phyloP scores from a whole-genome alignment of 768 basidiomycete species.

The Chiua virens region DNA sequence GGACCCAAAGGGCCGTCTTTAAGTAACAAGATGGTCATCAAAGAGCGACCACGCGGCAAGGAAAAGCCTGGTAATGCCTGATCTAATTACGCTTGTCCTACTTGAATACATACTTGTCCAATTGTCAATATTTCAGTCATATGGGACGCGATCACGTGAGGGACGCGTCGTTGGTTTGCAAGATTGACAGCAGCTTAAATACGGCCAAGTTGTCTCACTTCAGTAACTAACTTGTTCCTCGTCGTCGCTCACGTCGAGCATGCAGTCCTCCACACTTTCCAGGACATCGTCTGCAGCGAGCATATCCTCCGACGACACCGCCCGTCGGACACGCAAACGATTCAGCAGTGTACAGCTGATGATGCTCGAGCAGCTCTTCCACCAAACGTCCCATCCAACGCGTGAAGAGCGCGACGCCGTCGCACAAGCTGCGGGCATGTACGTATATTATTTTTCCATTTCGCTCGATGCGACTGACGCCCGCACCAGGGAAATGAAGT shows the following conservation, averaged over 20 bases:
- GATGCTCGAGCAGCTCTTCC: slow-evolving; percentile 72
- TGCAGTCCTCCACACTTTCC: slow-evolving; percentile 37
- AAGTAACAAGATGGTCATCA: slow-evolving; percentile 87
- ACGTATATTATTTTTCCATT: slow-evolving; percentile 24
- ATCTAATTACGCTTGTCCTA: too few relatives aligned
- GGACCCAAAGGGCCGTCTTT: slow-evolving; percentile 89
- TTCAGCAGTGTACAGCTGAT: slow-evolving; percentile 68
- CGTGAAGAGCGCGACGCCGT: slow-evolving; percentile 68
- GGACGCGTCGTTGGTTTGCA: slow-evolving; percentile 27
- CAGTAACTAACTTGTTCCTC: not conserved
- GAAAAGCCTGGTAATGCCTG: slow-evolving; percentile 35
- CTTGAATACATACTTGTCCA: too few relatives aligned
- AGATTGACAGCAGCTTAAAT: slow-evolving; percentile 1
- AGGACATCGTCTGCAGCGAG: slow-evolving; percentile 59
- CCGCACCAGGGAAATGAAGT: slow-evolving; percentile 34
- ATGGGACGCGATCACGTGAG: slow-evolving; percentile 15
- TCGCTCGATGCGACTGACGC: slow-evolving; percentile 11
- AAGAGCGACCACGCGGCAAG: slow-evolving; percentile 78
- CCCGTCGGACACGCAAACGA: slow-evolving; percentile 66
- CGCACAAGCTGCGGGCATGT: slow-evolving; percentile 65
- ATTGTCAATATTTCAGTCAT: too few relatives aligned
- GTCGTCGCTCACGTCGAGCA: slow-evolving; percentile 5
- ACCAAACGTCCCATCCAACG: slow-evolving; percentile 72
- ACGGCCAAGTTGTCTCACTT: not conserved
- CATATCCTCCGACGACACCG: slow-evolving; percentile 51